Conservation (phyloP, 306 rosid genomes). For the Dryas drummondii region DNA sequence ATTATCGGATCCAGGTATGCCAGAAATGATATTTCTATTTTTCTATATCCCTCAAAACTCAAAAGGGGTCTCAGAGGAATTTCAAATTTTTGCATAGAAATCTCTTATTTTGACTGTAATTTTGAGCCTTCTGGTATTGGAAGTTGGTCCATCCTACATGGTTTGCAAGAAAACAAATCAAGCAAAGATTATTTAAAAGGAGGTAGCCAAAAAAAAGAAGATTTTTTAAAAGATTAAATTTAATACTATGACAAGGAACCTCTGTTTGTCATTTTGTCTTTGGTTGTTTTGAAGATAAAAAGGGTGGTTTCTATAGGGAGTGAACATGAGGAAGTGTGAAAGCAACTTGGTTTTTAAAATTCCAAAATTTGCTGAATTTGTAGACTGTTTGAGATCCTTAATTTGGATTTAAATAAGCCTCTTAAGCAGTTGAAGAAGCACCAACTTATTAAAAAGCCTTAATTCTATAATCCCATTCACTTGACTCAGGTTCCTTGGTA, state of each 20-base stretch:
- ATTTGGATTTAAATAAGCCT: constrained; percentile 39
- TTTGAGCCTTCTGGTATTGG: constrained; percentile 30
- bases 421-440: constrained; percentile 24
- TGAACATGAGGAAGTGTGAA: constrained; percentile 39
- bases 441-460: constrained; percentile 21
- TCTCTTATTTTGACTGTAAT: constrained; percentile 33
- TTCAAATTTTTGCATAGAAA: constrained; percentile 17
- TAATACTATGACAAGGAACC: constrained; percentile 44
- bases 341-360: constrained; percentile 29
- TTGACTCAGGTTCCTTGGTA: constrained; percentile 37
- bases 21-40: constrained; percentile 10
- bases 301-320: constrained; percentile 20
- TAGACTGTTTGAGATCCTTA: constrained; percentile 51
- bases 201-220: constrained; percentile 11
- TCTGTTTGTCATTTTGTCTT: constrained; percentile 61
- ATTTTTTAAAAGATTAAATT: background rate
- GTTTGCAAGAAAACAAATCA: constrained; percentile 32
- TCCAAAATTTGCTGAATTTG: constrained; percentile 37
- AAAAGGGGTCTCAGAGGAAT: constrained; percentile 31
- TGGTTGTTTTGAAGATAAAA: constrained; percentile 48
- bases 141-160: constrained; percentile 26
- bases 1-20: constrained; percentile 26
- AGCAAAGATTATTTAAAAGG: constrained; percentile 29
- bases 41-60: background rate
- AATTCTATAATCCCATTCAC: constrained; percentile 28